phyloP scores from a whole-genome alignment of 495 filamentous ascomycete genomes.

The Bacidia gigantensis region DNA sequence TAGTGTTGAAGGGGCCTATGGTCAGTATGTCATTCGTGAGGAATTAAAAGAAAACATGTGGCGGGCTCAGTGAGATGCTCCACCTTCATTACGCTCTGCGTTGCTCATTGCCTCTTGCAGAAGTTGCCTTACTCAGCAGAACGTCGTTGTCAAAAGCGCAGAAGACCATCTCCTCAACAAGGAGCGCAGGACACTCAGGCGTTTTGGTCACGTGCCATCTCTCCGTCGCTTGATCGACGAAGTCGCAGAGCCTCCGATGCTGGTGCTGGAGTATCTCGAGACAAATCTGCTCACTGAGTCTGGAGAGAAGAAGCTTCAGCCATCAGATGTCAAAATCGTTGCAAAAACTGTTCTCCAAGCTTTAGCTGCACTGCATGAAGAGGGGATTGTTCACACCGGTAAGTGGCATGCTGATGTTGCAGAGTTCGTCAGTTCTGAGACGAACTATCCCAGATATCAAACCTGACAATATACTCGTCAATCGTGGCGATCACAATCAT shows the following conservation, averaged over 20 bases:
- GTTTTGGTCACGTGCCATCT: neutral
- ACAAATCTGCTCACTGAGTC: conserved; percentile 25
- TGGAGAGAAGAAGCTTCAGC: conserved; percentile 23
- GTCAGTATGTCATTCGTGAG: too few species aligned
- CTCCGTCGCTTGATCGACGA: conserved; percentile 6
- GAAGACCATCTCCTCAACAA: neutral
- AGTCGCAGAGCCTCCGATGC: conserved; percentile 24
- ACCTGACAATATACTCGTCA: conserved; percentile 11
- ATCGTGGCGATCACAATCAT: neutral
- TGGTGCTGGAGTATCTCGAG: conserved; percentile 32
- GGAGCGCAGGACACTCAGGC: conserved; percentile 2
- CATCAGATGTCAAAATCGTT: conserved; percentile 29
- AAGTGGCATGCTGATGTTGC: conserved; percentile 2
- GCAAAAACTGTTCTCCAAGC: conserved; percentile 27
- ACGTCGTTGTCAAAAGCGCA: neutral
- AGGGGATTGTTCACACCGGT: conserved; percentile 30
- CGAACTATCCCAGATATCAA: conserved; percentile 5
- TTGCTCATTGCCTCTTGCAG: too few species aligned
- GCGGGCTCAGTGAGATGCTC: too few species aligned
- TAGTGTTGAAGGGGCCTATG: too few species aligned
- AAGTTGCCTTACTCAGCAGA: too few species aligned
- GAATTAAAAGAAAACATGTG: too few species aligned
- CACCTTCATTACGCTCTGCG: too few species aligned
- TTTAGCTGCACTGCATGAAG: conserved; percentile 26
- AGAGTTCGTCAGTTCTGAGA: neutral